Percentiles rank a stretch among this genome's conserved stretches.
Evolutionary conservation across 2,329 filamentous ascomycete species (phyloP).

Genomic region (Diaporthe sp.): DNA sequence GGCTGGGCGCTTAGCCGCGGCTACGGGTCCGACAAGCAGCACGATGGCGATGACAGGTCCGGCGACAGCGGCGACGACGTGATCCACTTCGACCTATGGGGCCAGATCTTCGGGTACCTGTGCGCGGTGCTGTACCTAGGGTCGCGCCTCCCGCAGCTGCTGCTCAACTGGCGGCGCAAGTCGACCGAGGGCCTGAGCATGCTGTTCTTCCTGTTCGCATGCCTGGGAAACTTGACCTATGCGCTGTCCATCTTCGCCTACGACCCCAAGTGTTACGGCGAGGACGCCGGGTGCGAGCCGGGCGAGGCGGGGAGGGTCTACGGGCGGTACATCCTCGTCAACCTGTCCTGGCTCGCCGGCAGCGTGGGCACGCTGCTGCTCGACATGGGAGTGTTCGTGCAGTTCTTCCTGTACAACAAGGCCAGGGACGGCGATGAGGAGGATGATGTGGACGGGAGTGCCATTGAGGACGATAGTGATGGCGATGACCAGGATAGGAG

Average conservation of each 20-base stretch:
- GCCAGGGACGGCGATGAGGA: slow-evolving; percentile 52
- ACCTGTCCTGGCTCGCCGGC: slow-evolving; percentile 90
- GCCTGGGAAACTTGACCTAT: slow-evolving; percentile 93
- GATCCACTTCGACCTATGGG: slow-evolving; percentile 79
- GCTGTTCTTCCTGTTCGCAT: slow-evolving; percentile 97
- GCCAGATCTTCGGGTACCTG: slow-evolving; percentile 94
- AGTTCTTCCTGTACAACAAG: slow-evolving; percentile 87
- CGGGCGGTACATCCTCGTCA: slow-evolving; percentile 86
- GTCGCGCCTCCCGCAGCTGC: slow-evolving; percentile 88
- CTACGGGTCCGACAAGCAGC: slow-evolving; percentile 61
- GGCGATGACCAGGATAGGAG: slow-evolving; percentile 47
- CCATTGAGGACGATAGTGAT: slow-evolving; percentile 49
- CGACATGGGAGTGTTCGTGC: slow-evolving; percentile 88
- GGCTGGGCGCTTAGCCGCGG: slow-evolving; percentile 85
- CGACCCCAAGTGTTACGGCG: slow-evolving; percentile 75
- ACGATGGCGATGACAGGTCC: slow-evolving; percentile 42
- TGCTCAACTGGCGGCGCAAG: slow-evolving; percentile 93
- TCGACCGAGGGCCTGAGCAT: slow-evolving; percentile 94
- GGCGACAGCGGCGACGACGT: slow-evolving; percentile 57
- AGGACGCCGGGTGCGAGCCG: slow-evolving; percentile 65
- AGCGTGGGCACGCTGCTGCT: slow-evolving; percentile 89
- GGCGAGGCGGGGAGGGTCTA: slow-evolving; percentile 80
- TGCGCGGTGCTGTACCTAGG: slow-evolving; percentile 92
- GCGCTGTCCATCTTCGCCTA: slow-evolving; percentile 93
- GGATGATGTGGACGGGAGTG: slow-evolving; percentile 42